Percentiles rank a stretch among this genome's conserved stretches.
phyloP scores from a whole-genome alignment of 371 early-diverging fungal species.

The Batkoa obscura region DNA sequence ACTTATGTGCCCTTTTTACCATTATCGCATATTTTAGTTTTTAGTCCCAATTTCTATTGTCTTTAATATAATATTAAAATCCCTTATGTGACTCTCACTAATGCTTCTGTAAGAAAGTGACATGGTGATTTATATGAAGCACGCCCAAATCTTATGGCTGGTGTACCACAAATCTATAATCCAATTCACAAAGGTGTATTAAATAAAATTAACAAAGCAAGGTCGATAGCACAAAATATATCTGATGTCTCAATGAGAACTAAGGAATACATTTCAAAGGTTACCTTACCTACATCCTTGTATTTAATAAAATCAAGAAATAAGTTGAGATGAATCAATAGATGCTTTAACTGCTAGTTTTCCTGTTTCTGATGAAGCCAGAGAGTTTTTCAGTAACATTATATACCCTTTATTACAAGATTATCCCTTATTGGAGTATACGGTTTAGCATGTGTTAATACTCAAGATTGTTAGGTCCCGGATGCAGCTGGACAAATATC shows the following conservation, averaged over 20 bases:
- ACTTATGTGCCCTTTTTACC: slow-evolving; percentile 85
- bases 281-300: slow-evolving; percentile 43
- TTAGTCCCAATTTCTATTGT: slow-evolving; percentile 54
- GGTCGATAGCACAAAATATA: slow-evolving; percentile 41
- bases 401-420: slow-evolving; percentile 79
- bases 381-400: slow-evolving; percentile 65
- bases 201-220: slow-evolving; percentile 38
- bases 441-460: slow-evolving; percentile 41
- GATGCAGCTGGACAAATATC: slow-evolving; percentile 61
- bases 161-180: slow-evolving; percentile 88
- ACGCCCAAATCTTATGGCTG: slow-evolving; percentile 79
- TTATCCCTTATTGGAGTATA: slow-evolving; percentile 51
- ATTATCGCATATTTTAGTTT: slow-evolving; percentile 81
- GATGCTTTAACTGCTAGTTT: slow-evolving; percentile 89
- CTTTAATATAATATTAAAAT: slow-evolving; percentile 56
- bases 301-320: slow-evolving; percentile 77
- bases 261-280: slow-evolving; percentile 35
- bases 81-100: slow-evolving; percentile 79
- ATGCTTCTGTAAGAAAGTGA: slow-evolving; percentile 80
- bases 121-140: slow-evolving; percentile 85
- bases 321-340: slow-evolving; percentile 77
- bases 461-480: slow-evolving; percentile 34
- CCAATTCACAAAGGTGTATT: slow-evolving; percentile 74
- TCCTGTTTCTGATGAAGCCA: slow-evolving; percentile 66
- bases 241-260: slow-evolving; percentile 53